These are phyloP conservation scores for Diaporthe sp. DNA, from an alignment of 2,329 filamentous ascomycete species.

Conservation along the genomic window DNA sequence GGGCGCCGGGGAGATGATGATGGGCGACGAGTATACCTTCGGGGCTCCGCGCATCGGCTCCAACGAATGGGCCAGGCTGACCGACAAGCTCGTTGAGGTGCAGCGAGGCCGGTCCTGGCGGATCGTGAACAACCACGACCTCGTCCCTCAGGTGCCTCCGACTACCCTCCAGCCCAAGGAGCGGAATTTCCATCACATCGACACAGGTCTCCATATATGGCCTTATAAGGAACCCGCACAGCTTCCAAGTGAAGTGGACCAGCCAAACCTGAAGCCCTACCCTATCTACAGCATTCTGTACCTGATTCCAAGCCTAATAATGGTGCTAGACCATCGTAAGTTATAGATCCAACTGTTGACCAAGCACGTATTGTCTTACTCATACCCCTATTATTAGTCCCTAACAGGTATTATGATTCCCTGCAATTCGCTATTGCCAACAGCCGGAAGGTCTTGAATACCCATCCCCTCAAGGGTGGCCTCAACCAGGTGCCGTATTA, in stretches of 20 bases:
- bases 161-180: not conserved
- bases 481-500: not conserved
- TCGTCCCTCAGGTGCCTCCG: not conserved
- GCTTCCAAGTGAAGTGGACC: not conserved
- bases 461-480: not conserved
- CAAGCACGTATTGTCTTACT: not conserved
- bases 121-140: conserved; percentile 13
- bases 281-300: conserved; percentile 3
- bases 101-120: not conserved
- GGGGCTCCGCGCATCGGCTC: conserved; percentile 13
- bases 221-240: not conserved
- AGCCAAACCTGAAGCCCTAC: not conserved
- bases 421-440: not conserved
- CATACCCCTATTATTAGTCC: not conserved
- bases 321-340: conserved; percentile 18
- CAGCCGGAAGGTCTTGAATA: not conserved
- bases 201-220: not conserved
- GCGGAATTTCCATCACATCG: not conserved
- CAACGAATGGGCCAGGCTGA: not conserved
- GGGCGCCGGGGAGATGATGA: not conserved
- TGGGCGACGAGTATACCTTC: conserved; percentile 9
- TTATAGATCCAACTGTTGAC: not conserved
- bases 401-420: conserved; percentile 2
- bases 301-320: not conserved
- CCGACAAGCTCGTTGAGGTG: not conserved